Evolutionary conservation across 768 basidiomycete genomes (phyloP).

Genomic region (Kwoniella botswanensis): DNA sequence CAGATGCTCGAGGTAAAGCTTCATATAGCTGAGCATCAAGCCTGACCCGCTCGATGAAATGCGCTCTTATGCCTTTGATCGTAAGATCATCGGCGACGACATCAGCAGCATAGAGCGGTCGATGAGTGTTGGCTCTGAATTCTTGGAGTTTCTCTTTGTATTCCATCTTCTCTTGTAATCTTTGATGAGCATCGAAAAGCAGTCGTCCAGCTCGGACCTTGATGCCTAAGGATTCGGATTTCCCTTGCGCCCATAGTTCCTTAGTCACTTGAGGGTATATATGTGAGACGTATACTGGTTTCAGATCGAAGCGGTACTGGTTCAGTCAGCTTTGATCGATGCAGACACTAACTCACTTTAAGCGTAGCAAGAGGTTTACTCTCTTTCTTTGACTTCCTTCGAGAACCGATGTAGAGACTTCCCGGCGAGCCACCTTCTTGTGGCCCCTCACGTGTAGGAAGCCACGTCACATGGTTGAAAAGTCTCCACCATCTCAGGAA

Average conservation of each 20-base stretch:
- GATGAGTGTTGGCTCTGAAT: conserved; percentile 70
- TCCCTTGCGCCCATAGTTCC: conserved; percentile 80
- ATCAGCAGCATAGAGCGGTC: conserved; percentile 86
- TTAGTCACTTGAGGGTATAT: conserved; percentile 79
- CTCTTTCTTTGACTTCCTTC: conserved; percentile 80
- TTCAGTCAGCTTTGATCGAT: not conserved
- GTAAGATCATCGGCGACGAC: conserved; percentile 77
- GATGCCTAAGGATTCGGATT: conserved; percentile 78
- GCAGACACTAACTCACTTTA: conserved; percentile 61
- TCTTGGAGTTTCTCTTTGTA: conserved; percentile 64
- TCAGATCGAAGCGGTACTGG: conserved; percentile 73
- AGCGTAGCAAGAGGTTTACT: conserved; percentile 85
- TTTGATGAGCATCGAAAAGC: conserved; percentile 89
- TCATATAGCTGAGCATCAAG: conserved; percentile 46
- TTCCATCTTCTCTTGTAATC: conserved; percentile 76
- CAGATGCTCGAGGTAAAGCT: conserved; percentile 33
- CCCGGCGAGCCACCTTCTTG: conserved; percentile 53
- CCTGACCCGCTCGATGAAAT: conserved; percentile 67
- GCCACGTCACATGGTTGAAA: conserved; percentile 75
- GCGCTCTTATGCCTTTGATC: conserved; percentile 75
- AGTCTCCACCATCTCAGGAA: conserved; percentile 91
- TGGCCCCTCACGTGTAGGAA: conserved; percentile 80
- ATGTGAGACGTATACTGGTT: conserved; percentile 82
- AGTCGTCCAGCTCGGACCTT: conserved; percentile 82
- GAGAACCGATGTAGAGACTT: conserved; percentile 71